Base-by-base conservation (phyloP, 2,329 filamentous ascomycete species). In the Beauveria medogensis region DNA sequence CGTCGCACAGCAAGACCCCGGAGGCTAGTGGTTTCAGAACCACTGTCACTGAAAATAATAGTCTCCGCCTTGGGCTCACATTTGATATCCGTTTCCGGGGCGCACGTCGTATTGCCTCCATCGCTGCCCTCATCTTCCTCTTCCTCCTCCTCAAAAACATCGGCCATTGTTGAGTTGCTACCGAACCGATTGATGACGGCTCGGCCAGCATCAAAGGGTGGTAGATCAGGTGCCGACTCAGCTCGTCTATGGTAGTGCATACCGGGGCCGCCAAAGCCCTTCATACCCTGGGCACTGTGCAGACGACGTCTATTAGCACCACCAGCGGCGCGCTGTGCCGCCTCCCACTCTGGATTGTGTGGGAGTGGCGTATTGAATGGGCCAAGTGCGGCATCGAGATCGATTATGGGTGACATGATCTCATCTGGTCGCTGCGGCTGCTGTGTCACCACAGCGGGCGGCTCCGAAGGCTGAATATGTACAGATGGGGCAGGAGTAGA, bases 351-450 rank as follows among this genome's bases (percentile, higher is more conserved):
- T 2, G 82, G 77, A 62, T 86, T 86, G 12, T 79, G 79, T 37
- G 78, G 78, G 2, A 86, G 77, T 28, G 90, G 89, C 0, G 92
- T 96, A 68, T 95, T 94, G 73, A 96, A 96, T 0, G 93, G 92
- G 2, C 92, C 92, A 1, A 97, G 81, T 28, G 93, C 94, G 20
- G 92, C 93, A 75, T 99, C 94, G 47, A 99, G 78, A 72, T 99
- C 94, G 64, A 99, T 95, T 72, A 97, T 88, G 8, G 90, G 87
- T 69, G 86, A 90, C 57, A 87, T 82, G 3, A 83, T 72, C 62
- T 95, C 90, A 52, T 87, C 84, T 3, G 65, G 62, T 20, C 62
- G 73, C 48, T 75, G 64, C 9, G 69, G 65, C 56, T 66, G 68
- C 52, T 58, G 65, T 3, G 71, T 67, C 3, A 73, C 69, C 12